These are phyloP conservation scores for Asclepias syriaca DNA, from an alignment of 257 asterid species.

Conservation along the genomic window DNA sequence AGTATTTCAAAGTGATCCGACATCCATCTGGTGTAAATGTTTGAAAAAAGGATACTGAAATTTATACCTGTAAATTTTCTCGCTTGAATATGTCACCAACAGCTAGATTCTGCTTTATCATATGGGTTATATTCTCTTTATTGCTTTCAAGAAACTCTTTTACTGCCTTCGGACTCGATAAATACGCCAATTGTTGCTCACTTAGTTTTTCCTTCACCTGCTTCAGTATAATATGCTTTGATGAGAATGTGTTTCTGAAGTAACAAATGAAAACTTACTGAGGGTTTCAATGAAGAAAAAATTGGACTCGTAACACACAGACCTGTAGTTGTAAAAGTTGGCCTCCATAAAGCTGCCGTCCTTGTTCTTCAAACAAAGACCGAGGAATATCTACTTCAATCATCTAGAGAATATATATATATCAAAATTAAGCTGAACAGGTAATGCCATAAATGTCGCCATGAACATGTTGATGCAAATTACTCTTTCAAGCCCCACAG, in stretches of 20 bases:
- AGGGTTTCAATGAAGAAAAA: neutral
- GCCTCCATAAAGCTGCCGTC: slow-evolving; percentile 92
- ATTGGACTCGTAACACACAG: slow-evolving; percentile 8
- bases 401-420: slow-evolving; percentile 41
- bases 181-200: slow-evolving; percentile 72
- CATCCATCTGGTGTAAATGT: neutral
- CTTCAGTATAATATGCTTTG: slow-evolving; percentile 12
- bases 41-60: neutral
- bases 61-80: slow-evolving; percentile 76
- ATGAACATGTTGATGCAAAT: too few species aligned
- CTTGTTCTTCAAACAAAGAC: slow-evolving; percentile 93
- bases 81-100: slow-evolving; percentile 92
- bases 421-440: neutral
- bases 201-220: slow-evolving; percentile 77
- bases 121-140: slow-evolving; percentile 58
- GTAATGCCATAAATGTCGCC: too few species aligned
- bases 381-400: slow-evolving; percentile 83
- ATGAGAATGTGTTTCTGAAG: slow-evolving; percentile 11
- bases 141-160: slow-evolving; percentile 62
- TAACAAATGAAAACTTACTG: neutral
- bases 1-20: neutral
- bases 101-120: slow-evolving; percentile 88
- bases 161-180: slow-evolving; percentile 91
- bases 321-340: slow-evolving; percentile 94
- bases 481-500: too few species aligned